A percentile compares a stretch with the other conserved stretches of the same genome.
Conservation (phyloP, 805 yeast species). For the Ogataea methanolica region DNA sequence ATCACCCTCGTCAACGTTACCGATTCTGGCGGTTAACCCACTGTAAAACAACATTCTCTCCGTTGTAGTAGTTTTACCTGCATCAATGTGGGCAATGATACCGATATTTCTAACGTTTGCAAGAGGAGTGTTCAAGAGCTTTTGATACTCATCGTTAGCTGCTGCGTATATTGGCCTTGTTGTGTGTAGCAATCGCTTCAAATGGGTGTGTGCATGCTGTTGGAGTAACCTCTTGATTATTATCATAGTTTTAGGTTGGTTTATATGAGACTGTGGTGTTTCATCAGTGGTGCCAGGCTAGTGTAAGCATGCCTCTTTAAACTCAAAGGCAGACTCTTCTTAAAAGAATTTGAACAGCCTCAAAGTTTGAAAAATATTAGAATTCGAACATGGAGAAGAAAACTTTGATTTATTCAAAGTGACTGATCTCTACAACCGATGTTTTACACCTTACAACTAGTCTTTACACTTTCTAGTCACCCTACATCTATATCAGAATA, state of each 20-base stretch:
- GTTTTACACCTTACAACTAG: neutral
- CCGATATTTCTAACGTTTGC: constrained; percentile 78
- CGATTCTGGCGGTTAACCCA: constrained; percentile 75
- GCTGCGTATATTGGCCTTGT: constrained; percentile 1
- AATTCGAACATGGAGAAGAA: neutral
- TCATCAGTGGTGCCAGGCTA: too few species aligned
- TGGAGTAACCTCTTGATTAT: neutral
- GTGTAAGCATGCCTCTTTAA: too few species aligned
- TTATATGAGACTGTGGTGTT: neutral
- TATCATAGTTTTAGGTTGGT: neutral
- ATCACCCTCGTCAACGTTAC: constrained; percentile 95
- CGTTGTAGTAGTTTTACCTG: constrained; percentile 97
- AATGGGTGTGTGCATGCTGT: too few species aligned
- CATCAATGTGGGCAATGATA: constrained; percentile 98
- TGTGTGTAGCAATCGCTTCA: neutral
- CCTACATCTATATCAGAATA: too few species aligned
- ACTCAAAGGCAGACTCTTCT: too few species aligned
- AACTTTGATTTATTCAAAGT: neutral
- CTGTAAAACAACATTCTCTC: constrained; percentile 91
- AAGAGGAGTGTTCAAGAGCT: constrained; percentile 20
- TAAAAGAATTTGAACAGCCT: too few species aligned
- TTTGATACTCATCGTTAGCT: constrained; percentile 10
- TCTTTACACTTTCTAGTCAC: too few species aligned
- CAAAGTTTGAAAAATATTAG: neutral
- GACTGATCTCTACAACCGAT: neutral